These are phyloP conservation scores for Coemansia sp. DNA, from an alignment of 192 early-diverging fungal genomes.

Conservation along the genomic window DNA sequence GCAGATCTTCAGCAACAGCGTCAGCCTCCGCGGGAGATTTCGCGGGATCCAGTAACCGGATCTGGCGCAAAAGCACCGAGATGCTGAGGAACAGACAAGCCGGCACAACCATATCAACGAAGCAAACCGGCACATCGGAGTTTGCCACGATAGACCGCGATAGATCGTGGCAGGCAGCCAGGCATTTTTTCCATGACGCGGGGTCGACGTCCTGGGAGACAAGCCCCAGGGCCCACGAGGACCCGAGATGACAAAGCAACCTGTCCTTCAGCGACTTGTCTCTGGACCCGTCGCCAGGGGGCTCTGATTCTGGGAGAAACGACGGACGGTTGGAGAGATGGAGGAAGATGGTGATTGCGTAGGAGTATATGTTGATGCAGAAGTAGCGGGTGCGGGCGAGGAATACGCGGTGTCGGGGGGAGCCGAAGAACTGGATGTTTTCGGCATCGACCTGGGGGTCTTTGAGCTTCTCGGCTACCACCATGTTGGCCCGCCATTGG, in stretches of 20 bases:
- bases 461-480: constrained; percentile 11
- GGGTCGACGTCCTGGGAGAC: constrained; percentile 14
- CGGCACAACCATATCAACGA: constrained; percentile 24
- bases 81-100: constrained; percentile 18
- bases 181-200: constrained; percentile 16
- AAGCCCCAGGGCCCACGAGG: background rate
- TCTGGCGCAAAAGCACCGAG: constrained; percentile 28
- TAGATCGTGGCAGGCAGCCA: constrained; percentile 18
- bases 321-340: constrained; percentile 41
- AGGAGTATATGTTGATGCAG: constrained; percentile 23
- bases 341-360: constrained; percentile 17
- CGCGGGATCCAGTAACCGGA: background rate
- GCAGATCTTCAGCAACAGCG: background rate
- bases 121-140: constrained; percentile 24
- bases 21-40: background rate
- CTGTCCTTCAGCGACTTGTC: background rate
- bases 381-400: constrained; percentile 34
- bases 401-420: constrained; percentile 15
- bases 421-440: constrained; percentile 20
- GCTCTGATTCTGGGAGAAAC: constrained; percentile 28
- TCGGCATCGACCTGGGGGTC: constrained; percentile 10
- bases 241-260: background rate
- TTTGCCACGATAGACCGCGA: constrained; percentile 10
- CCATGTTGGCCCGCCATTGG: background rate
- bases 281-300: background rate